These are phyloP conservation scores for Cercophora sp. DNA, from an alignment of 495 filamentous ascomycete genomes.

Conservation along the genomic window DNA sequence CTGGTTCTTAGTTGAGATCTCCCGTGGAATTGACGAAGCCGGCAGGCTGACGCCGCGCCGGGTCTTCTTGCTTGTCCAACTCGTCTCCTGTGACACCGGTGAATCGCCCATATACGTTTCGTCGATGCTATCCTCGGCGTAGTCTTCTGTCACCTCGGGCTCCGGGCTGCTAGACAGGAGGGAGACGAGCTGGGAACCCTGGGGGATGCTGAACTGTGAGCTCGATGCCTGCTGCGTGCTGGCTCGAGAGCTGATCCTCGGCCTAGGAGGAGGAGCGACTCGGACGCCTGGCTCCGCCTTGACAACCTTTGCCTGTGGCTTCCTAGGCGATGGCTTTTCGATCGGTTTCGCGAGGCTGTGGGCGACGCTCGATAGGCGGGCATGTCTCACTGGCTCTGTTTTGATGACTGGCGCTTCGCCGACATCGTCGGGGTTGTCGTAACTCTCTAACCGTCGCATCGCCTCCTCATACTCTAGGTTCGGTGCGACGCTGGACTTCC, in stretches of 20 bases:
- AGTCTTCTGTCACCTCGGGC: constrained; percentile 33
- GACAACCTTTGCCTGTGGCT: not conserved
- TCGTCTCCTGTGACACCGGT: constrained; percentile 29
- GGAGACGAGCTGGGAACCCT: constrained; percentile 38
- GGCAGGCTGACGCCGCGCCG: constrained; percentile 13
- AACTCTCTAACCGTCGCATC: constrained; percentile 31
- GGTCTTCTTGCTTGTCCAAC: constrained; percentile 35
- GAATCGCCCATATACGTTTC: constrained; percentile 28
- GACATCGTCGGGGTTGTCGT: not conserved
- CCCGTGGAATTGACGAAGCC: not conserved
- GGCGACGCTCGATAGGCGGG: constrained; percentile 11
- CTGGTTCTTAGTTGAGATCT: not conserved
- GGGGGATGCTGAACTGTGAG: constrained; percentile 29
- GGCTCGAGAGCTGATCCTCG: not conserved
- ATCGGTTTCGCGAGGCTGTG: constrained; percentile 18
- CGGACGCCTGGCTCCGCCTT: not conserved
- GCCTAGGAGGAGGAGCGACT: not conserved
- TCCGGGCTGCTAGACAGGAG: constrained; percentile 38
- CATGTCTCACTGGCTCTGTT: too few relatives aligned
- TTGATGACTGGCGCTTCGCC: not conserved
- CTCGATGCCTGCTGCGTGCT: not conserved
- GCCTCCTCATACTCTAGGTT: constrained; percentile 35
- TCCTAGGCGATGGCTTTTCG: constrained; percentile 20
- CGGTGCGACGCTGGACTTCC: constrained; percentile 14
- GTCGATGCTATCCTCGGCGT: constrained; percentile 42